Base-by-base conservation (phyloP, 2,329 filamentous ascomycete genomes). In the Colletotrichum spaethianum region DNA sequence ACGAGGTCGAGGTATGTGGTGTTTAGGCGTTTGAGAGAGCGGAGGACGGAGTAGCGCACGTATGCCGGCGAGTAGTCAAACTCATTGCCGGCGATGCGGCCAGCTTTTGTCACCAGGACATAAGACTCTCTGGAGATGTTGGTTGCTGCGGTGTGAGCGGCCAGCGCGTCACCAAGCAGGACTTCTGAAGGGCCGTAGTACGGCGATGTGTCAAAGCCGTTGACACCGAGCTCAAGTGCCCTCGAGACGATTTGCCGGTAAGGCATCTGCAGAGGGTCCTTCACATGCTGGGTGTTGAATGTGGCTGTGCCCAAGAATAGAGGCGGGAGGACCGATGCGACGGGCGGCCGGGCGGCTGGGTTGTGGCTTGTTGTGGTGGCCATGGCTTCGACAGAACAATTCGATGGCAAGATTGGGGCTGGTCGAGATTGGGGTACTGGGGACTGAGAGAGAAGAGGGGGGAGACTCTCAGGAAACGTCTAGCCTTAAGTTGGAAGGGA, bases 291-390 rank as follows among this genome's bases (percentile, higher is more conserved):
- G 75, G 89, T 88, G 85, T 96, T 97, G 89, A 97, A 97, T 46
- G 94, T 96, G 31, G 93, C 94, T n/a, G 93, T 95, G 75, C 95
- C 95, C 77, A 96, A 90, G 79, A 97, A 89, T 55, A 97, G 89
- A 11, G 95, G 94, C 3, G 94, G 94, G 64, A 97, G 89, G 67
- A 92, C 85, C 11, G 65, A 48, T 16, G 65, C 26, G 59, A 72
- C n/a, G 59, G 44, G 52, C 23, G 70, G 65, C 65, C 59, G 55
- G 31, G 59, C 11, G 31, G 65, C 65, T 44, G 59, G 65, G 52
- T 55, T 40, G 20, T 14, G 26, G 65, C 23, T 69, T 64, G 65
- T 48, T 40, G 70, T 70, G 66, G 59, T 31, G 4, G 65, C 53
- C 70, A 72, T 72, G 38, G 28, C 53, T 48, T 56, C 28, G 14